Evolutionary conservation across 1,284 basidiomycete genomes (phyloP), one percentile per base, ranked within the genome.

Genomic region (Ustilago shanxiensis): DNA sequence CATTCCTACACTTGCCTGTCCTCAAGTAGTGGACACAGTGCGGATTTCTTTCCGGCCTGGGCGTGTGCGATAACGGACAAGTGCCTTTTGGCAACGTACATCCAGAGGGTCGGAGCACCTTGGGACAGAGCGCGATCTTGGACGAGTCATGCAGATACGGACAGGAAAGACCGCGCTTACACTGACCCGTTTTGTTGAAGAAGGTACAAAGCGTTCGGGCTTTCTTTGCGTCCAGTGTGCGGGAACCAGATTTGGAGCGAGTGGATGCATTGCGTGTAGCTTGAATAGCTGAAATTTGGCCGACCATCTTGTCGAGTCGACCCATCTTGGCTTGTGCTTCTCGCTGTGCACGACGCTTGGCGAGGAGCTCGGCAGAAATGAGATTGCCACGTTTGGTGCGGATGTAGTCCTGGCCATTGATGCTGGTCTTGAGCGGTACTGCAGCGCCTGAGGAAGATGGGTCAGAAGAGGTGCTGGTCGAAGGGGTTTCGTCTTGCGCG

Each of bases 381-480:
- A 88, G 79, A 72, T 88, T 87, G 52, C 88, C 88, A 2, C 83
- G 76, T 63, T 87, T 87, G 22, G 87, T 88, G 10, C 88, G 76
- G 9, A 86, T 73, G 71, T 86, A 88, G 14, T 83, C 65, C 55
- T 86, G 82, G 10, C 87, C 87, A 26, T 83, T 83, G 61, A 87
- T 84, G n/a, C 80, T 79, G 37, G 86, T 81, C 62, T 82, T 64
- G n/a, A 71, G 71, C 31, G 71, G 75, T 0, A 68, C 63, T 20
- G 49, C 51, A 11, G 52, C 33, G 37, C 49, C 9, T 1, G 52
- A 41, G 18, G 49, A 41, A 2, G 60, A 41, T 2, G 60, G 31
- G 9, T 56, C 29, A 16, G 55, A 29, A 8, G 44, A 28, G 5
- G 31, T 54, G 18, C 56, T 28, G 16, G 39, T 22, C 5, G 59